Evolutionary conservation across 2,329 filamentous ascomycete species (phyloP).

Genomic region (Xylariaceae sp.): DNA sequence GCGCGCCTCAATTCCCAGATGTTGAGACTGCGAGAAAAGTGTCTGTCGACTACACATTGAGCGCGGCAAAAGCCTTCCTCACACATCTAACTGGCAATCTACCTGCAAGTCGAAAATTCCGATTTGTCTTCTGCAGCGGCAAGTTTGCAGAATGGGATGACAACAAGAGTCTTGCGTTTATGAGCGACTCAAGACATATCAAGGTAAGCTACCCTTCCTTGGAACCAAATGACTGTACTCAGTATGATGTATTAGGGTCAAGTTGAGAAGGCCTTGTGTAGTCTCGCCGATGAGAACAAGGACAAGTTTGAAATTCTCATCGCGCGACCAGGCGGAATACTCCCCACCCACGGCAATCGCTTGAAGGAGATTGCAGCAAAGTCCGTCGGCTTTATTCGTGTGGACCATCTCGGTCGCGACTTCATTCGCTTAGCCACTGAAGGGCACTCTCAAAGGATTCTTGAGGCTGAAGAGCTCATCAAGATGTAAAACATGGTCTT

Average conservation of each 20-base stretch:
- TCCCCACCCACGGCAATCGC: conserved; percentile 24
- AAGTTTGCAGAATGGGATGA: conserved; percentile 35
- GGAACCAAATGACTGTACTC: neutral
- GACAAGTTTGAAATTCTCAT: conserved; percentile 35
- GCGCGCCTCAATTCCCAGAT: conserved; percentile 47
- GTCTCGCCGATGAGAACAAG: conserved; percentile 35
- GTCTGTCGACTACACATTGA: conserved; percentile 58
- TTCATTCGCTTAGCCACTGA: conserved; percentile 34
- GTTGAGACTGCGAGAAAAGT: conserved; percentile 47
- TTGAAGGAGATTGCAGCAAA: conserved; percentile 28
- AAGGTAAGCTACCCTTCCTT: conserved; percentile 24
- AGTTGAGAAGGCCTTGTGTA: conserved; percentile 39
- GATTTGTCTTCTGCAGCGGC: conserved; percentile 44
- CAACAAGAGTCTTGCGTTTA: conserved; percentile 35
- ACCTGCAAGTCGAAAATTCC: conserved; percentile 35
- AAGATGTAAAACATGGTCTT: neutral
- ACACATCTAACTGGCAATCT: conserved; percentile 30
- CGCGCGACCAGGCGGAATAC: conserved; percentile 36
- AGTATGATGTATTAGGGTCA: conserved; percentile 25
- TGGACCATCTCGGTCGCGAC: conserved; percentile 35
- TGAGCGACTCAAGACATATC: conserved; percentile 37
- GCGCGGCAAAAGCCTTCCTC: conserved; percentile 56
- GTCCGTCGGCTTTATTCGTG: conserved; percentile 33
- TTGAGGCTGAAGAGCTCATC: neutral
- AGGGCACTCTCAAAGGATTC: neutral